These are phyloP conservation scores for Suillus weaverae DNA, from an alignment of 768 basidiomycete genomes.

Conservation along the genomic window DNA sequence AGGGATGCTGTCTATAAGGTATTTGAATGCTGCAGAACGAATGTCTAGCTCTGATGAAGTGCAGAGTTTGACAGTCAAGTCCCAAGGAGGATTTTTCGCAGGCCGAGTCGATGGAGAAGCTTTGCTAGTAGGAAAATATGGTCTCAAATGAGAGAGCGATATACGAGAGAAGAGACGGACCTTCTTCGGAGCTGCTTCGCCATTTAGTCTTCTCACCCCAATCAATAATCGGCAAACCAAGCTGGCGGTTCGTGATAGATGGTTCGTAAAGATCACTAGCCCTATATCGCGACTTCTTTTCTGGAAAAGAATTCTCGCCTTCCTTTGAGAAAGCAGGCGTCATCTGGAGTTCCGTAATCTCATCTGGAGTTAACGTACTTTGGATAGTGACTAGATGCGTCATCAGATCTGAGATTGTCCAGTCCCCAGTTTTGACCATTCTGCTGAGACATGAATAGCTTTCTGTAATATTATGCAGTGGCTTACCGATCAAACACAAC, in stretches of 20 bases:
- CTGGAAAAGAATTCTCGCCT: slow-evolving; percentile 22
- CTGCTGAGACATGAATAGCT: slow-evolving; percentile 35
- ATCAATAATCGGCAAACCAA: slow-evolving; percentile 81
- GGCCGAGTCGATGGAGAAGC: slow-evolving; percentile 71
- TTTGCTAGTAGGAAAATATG: slow-evolving; percentile 52
- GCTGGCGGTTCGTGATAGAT: slow-evolving; percentile 59
- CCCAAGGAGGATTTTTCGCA: slow-evolving; percentile 67
- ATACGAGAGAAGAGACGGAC: slow-evolving; percentile 36
- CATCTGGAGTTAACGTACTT: slow-evolving; percentile 53
- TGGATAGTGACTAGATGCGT: slow-evolving; percentile 87
- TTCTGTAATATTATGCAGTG: background rate
- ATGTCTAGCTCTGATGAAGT: slow-evolving; percentile 50
- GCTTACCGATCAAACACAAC: slow-evolving; percentile 84
- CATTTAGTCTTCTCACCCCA: slow-evolving; percentile 84
- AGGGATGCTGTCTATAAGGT: slow-evolving; percentile 74
- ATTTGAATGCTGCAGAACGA: slow-evolving; percentile 69
- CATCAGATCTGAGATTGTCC: slow-evolving; percentile 82
- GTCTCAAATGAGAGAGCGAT: background rate
- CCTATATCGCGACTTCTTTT: slow-evolving; percentile 46
- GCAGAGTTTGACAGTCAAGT: slow-evolving; percentile 67
- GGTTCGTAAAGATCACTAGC: slow-evolving; percentile 89
- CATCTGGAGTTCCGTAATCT: slow-evolving; percentile 54
- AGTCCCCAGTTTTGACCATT: slow-evolving; percentile 88
- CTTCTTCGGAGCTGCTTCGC: slow-evolving; percentile 84
- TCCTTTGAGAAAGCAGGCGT: slow-evolving; percentile 80